Conservation (phyloP, 805 yeast genomes). For the Barnettozyma sp. region DNA sequence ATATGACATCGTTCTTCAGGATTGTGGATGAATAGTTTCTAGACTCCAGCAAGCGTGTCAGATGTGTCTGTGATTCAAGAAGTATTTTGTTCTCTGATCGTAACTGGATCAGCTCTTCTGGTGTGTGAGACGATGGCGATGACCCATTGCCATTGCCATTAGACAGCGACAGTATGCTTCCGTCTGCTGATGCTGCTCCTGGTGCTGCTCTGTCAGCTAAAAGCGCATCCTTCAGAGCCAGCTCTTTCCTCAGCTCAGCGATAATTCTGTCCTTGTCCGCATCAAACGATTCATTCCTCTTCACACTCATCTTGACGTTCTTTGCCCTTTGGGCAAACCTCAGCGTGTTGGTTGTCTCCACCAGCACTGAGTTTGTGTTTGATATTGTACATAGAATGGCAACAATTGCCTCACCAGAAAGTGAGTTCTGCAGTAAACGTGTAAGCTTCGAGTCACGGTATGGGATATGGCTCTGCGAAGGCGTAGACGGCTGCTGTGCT, state of each 20-base stretch:
- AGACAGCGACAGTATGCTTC: too few relatives aligned
- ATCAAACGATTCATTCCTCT: conserved; percentile 35
- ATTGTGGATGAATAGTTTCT: conserved; percentile 48
- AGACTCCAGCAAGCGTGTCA: conserved; percentile 55
- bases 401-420: conserved; percentile 80
- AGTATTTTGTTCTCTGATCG: conserved; percentile 59
- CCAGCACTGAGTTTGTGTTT: conserved; percentile 29
- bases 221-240: conserved; percentile 47
- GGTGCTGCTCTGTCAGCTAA: conserved; percentile 23
- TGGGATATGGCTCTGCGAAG: conserved; percentile 61
- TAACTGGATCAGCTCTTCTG: conserved; percentile 36
- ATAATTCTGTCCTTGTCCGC: conserved; percentile 45
- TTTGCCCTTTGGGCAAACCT: conserved; percentile 93
- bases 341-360: conserved; percentile 81
- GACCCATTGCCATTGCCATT: too few relatives aligned
- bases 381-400: conserved; percentile 77
- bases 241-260: conserved; percentile 47
- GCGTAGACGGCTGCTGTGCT: neutral
- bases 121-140: too few relatives aligned
- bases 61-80: conserved; percentile 62
- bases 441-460: conserved; percentile 92
- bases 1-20: conserved; percentile 52
- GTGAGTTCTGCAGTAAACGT: conserved; percentile 82
- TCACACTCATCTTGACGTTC: conserved; percentile 67
- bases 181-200: neutral